Evolutionary conservation across 495 filamentous ascomycete species (phyloP), one percentile per base, ranked within the genome.

Genomic region (Pseudotulostoma volvatum): DNA sequence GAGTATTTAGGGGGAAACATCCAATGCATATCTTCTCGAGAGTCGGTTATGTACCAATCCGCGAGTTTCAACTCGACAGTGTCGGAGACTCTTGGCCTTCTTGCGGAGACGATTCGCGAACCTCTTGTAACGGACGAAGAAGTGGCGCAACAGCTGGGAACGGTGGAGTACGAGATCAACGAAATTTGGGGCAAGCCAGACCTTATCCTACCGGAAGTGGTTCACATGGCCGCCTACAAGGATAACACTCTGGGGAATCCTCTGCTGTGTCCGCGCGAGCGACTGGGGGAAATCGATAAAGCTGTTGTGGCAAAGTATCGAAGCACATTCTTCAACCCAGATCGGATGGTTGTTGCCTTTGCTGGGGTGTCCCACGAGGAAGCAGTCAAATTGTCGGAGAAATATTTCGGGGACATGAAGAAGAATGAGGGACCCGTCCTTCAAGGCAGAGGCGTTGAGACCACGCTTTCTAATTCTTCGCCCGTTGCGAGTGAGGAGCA

Each of bases 151-250:
- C 88, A 99, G 56, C 67, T 99, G 11, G 73, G 80, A 49, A 94
- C 85, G 14, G 90, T 87, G 2, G 76, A 83, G 33, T 99, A 96
- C 47, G 90, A 99, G 60, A 92, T 99, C 50, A 71, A 70, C 17
- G 90, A 99, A 63, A 99, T 99, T 37, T 99, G 90, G 92, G 80
- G 82, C 30, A 95, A 86, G 64, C 86, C 90, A 3, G 88, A 96
- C 48, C 69, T 99, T 38, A 96, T 99, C 46, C 59, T 99, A 36
- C 92, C 92, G 4, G 90, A 99, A 60, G 55, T 99, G 52, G 76
- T 93, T 34, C 92, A 99, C 52, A 85, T 81, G 68, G 83, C 88
- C 1, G 90, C 87, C 2, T 99, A 84, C 61, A 85, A 84, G 62
- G 77, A 81, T 50, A 96, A 99, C 57, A 99, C 90, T 0, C 62